phyloP scores from a whole-genome alignment of 108 stramenopile species.

The Pseudonitzschia delicatissima region DNA sequence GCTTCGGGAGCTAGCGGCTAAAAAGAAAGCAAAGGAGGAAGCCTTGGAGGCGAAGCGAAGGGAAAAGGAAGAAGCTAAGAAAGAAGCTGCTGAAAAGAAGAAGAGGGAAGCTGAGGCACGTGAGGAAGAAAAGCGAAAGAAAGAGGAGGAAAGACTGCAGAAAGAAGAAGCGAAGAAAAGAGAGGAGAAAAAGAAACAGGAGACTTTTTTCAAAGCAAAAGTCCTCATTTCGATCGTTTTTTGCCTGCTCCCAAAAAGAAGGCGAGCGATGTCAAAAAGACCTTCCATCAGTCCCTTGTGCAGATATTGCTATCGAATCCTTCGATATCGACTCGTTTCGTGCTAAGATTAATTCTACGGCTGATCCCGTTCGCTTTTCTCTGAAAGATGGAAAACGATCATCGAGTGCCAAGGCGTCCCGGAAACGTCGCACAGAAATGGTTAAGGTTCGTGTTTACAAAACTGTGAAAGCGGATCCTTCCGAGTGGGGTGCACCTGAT shows the following conservation, averaged over 20 bases:
- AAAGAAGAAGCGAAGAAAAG: constrained; percentile 28
- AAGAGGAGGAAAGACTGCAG: constrained; percentile 30
- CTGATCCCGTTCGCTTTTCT: background rate
- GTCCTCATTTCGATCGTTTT: constrained; percentile 62
- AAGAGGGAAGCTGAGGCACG: constrained; percentile 25
- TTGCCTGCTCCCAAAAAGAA: constrained; percentile 31
- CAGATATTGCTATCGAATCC: background rate
- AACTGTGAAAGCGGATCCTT: constrained; percentile 30
- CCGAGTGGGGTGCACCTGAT: constrained; percentile 40
- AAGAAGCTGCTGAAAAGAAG: constrained; percentile 32
- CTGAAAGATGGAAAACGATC: constrained; percentile 24
- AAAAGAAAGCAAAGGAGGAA: constrained; percentile 47
- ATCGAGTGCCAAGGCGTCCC: constrained; percentile 17
- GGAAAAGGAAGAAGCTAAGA: constrained; percentile 45
- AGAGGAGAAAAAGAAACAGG: constrained; percentile 28
- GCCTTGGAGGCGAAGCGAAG: constrained; percentile 38
- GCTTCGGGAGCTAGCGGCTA: constrained; percentile 40
- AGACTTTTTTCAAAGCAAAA: constrained; percentile 57
- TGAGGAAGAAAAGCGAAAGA: constrained; percentile 37
- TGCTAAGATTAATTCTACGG: constrained; percentile 28
- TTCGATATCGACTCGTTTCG: constrained; percentile 55
- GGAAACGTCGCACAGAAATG: constrained; percentile 28
- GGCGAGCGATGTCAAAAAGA: constrained; percentile 27
- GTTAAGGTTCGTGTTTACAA: constrained; percentile 35
- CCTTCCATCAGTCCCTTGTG: background rate